Percentiles rank a stretch among this genome's conserved stretches.
Conservation (phyloP, 1,284 basidiomycete genomes). For the Leccinum solheimii region DNA sequence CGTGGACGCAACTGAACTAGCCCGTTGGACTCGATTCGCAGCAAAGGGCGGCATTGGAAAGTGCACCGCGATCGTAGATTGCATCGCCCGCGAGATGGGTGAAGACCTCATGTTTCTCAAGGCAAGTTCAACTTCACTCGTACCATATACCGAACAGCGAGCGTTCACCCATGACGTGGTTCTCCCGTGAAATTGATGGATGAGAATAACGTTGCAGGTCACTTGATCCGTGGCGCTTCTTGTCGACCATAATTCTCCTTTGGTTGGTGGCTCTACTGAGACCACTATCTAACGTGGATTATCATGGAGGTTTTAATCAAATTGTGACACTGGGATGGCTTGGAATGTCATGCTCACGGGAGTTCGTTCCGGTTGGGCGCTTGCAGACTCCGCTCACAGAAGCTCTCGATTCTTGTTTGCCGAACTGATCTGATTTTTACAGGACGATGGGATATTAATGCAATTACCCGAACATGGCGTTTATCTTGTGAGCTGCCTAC, state of each 20-base stretch:
- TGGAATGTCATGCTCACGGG: background rate
- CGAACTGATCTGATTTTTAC: conserved; percentile 13
- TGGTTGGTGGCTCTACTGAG: background rate
- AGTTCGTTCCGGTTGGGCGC: background rate
- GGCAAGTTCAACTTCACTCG: conserved; percentile 41
- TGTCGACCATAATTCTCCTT: background rate
- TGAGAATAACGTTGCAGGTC: background rate
- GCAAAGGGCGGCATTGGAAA: conserved; percentile 79
- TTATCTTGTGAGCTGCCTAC: conserved; percentile 62
- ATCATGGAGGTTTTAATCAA: background rate
- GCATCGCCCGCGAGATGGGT: conserved; percentile 72
- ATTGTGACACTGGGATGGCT: background rate
- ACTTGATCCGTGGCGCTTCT: background rate
- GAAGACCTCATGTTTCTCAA: conserved; percentile 86
- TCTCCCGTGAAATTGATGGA: background rate
- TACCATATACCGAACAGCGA: background rate
- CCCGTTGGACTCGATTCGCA: conserved; percentile 79
- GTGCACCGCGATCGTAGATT: conserved; percentile 72
- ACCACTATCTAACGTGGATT: too few relatives aligned
- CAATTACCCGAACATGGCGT: conserved; percentile 60
- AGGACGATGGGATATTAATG: conserved; percentile 51
- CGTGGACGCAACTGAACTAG: conserved; percentile 73
- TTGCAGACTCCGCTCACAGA: background rate
- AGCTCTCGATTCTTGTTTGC: background rate
- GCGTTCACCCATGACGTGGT: background rate